These are phyloP conservation scores for Sporopachydermia quercuum DNA, from an alignment of 805 yeast genomes.

Conservation along the genomic window DNA sequence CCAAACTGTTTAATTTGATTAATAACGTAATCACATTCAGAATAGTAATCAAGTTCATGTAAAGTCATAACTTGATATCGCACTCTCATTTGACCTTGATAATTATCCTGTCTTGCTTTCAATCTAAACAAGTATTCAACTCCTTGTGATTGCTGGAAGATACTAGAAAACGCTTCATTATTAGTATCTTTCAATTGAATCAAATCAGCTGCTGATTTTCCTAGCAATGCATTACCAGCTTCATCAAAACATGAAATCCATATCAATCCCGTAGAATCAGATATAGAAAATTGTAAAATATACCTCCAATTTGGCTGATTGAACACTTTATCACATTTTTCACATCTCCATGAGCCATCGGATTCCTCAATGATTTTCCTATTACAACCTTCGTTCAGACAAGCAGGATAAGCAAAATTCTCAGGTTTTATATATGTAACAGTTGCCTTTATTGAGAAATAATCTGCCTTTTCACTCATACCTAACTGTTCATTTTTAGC, in stretches of 20 bases:
- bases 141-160: conserved; percentile 39
- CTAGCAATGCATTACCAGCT: conserved; percentile 56
- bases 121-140: conserved; percentile 61
- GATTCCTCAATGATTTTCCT: conserved; percentile 67
- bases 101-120: conserved; percentile 71
- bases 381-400: conserved; percentile 58
- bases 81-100: conserved; percentile 62
- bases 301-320: conserved; percentile 66
- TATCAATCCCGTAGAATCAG: conserved; percentile 69
- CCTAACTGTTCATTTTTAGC: conserved; percentile 61
- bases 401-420: conserved; percentile 81
- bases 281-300: conserved; percentile 58
- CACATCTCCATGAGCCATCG: conserved; percentile 83
- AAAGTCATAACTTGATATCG: conserved; percentile 55
- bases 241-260: conserved; percentile 86
- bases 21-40: conserved; percentile 46
- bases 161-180: conserved; percentile 28
- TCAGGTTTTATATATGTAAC: conserved; percentile 59
- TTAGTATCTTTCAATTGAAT: conserved; percentile 31
- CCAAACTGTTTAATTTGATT: conserved; percentile 27
- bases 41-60: conserved; percentile 35
- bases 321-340: conserved; percentile 64
- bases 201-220: conserved; percentile 44
- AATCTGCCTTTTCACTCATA: conserved; percentile 64
- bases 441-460: conserved; percentile 59